A percentile compares a stretch with the other conserved stretches of the same genome.
Conservation (phyloP, 306 rosid species). For the Vachellia collinsii region DNA sequence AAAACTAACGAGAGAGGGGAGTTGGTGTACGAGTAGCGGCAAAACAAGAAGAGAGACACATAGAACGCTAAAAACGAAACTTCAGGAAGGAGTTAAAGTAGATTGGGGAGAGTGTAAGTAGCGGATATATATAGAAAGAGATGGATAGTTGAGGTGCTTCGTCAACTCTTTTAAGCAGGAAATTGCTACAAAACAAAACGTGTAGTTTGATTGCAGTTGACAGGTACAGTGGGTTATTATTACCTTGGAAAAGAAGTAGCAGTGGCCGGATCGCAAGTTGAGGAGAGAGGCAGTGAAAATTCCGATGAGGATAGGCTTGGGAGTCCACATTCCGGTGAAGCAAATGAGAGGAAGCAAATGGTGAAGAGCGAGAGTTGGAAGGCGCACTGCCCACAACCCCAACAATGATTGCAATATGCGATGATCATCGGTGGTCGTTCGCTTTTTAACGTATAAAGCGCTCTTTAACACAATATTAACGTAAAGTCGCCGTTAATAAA, state of each 20-base stretch:
- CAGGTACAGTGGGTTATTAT: not conserved
- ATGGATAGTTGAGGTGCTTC: not conserved
- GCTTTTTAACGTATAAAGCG: constrained; percentile 32
- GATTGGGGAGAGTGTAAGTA: not conserved
- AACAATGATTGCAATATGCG: constrained; percentile 44
- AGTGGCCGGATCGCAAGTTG: constrained; percentile 33
- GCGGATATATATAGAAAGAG: not conserved
- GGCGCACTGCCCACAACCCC: not conserved
- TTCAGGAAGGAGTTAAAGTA: not conserved
- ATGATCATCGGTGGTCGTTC: constrained; percentile 26
- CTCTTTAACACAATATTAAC: constrained; percentile 21
- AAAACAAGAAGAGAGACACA: not conserved
- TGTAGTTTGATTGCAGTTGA: not conserved
- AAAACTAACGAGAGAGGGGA: not conserved
- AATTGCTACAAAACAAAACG: constrained; percentile 13
- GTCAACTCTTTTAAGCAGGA: not conserved
- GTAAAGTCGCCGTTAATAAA: constrained; percentile 35
- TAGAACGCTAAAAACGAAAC: no score
- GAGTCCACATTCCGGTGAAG: constrained; percentile 27
- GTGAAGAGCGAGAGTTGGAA: not conserved
- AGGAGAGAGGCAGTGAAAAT: constrained; percentile 18
- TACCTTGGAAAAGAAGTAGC: constrained; percentile 35
- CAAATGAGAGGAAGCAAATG: not conserved
- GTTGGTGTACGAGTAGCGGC: not conserved
- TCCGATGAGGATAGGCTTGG: constrained; percentile 25